Evolutionary conservation across 1,139 yeast genomes (phyloP), one percentile per base, ranked within the genome.

Genomic region (Blastobotrys arbuscula): DNA sequence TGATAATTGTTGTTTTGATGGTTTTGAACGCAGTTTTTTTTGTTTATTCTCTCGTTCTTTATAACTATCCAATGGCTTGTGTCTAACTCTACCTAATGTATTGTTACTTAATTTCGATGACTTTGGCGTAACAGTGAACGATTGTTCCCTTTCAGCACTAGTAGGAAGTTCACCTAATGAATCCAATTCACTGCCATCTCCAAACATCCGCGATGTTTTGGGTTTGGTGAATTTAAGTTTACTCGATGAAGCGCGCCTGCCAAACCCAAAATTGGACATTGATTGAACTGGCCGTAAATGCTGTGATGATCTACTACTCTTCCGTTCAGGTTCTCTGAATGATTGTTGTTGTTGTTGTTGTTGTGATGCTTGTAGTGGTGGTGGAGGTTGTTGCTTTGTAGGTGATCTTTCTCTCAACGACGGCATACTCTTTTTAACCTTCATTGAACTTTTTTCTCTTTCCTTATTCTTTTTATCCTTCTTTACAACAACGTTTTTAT

Each of bases 131-230:
- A 51, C 54, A 13, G 55, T 56, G 46, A 49, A 49, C 28, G 55
- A 44, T 15, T 48, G 50, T 33, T 56, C 59, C 30, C 52, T 55
- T 24, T 52, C 54, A 7, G 51, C 50, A 40, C 53, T 55, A 9
- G 59, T 54, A 13, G 66, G 64, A 31, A 66, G 52, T 48, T 66
- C 70, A 10, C 58, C 67, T 20, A 66, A 50, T 10, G 48, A 51
- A 45, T 66, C 70, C 30, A 66, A 51, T 44, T 65, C 70, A 6
- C 65, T 53, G 5, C 68, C 69, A 40, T 65, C 67, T 7, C 67
- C 69, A 45, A 56, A 58, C n/a, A 56, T 45, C 23, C 51, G 50
- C 12, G 55, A 58, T 19, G 52, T 47, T 28, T 45, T 52, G 12
- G 53, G 56, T 41, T 45, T 49, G 4, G 60, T 43, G 43, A 51